Evolutionary conservation across 1,284 basidiomycete species (phyloP), one percentile per base, ranked within the genome.

Genomic region (Waitea zeae): DNA sequence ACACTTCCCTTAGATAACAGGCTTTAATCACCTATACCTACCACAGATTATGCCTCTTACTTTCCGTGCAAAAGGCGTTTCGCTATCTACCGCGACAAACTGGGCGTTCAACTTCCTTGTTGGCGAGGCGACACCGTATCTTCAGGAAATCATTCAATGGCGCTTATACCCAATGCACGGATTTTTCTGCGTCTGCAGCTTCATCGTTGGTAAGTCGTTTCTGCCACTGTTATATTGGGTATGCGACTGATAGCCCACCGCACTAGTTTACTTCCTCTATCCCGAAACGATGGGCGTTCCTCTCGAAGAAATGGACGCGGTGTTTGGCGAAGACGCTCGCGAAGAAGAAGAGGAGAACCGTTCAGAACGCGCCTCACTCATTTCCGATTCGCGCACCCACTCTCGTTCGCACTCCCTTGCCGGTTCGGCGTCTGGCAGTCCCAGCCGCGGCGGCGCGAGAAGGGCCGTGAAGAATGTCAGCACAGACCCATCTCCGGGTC

Each of bases 101-200:
- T 75, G 84, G 86, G 70, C 77, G 11, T 89, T 89, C 59, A 89
- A 89, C 53, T 89, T 77, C 56, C 52, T 87, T 44, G 88, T 97
- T 30, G 92, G 92, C 15, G 82, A 88, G 52, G 65, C 75, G 29
- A 96, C 92, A 0, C 92, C 92, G 1, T 66, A 79, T 32, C 61
- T 97, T 33, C 89, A 96, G 57, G 87, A 93, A 42, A 57, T 69
- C 26, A 96, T 98, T 44, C 69, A 70, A 20, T 98, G 93, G 92
- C 68, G 84, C 35, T 57, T 97, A 35, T 97, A 97, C 56, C 84
- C 87, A 0, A 90, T 98, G 83, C 89, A 95, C 46, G 89, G 84
- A 9, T 89, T 89, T 58, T 93, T 93, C 59, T 92, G 90, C 52
- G 69, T 72, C 12, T 75, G 79, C 49, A 88, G 86, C 44, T 90